phyloP scores from a whole-genome alignment of 1,284 basidiomycete genomes.

The Anthracocystis panici-leucophaei region DNA sequence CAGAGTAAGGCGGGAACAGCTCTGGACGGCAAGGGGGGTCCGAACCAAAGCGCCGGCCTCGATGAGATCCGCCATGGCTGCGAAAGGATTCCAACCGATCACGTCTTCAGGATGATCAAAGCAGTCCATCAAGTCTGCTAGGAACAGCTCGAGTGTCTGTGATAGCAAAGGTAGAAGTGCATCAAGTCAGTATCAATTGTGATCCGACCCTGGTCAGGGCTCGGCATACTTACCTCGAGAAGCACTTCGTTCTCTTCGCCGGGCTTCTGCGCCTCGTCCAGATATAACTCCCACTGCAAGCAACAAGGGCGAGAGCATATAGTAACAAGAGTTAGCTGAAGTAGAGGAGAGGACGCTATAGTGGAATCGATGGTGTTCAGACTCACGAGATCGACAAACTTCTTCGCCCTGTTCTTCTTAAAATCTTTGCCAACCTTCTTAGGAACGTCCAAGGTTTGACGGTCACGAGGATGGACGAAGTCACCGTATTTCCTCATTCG shows the following conservation, averaged over 20 bases:
- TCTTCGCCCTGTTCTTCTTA: not conserved
- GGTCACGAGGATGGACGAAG: slow-evolving; percentile 9
- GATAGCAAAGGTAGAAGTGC: not conserved
- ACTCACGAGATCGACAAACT: slow-evolving; percentile 28
- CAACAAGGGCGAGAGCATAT: not conserved
- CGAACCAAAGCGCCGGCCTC: slow-evolving; percentile 24
- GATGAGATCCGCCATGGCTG: slow-evolving; percentile 27
- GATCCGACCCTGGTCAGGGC: not conserved
- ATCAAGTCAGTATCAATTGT: not conserved
- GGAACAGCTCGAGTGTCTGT: slow-evolving; percentile 12
- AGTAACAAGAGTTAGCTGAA: not conserved
- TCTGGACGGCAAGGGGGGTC: slow-evolving; percentile 6
- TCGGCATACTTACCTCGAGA: slow-evolving; percentile 2
- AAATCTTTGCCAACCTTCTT: slow-evolving; percentile 21
- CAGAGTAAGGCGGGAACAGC: slow-evolving; percentile 28
- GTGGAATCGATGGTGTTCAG: rapidly evolving
- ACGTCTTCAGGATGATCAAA: slow-evolving; percentile 37
- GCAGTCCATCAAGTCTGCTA: slow-evolving; percentile 37
- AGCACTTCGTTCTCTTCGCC: not conserved
- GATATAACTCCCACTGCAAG: slow-evolving; percentile 6
- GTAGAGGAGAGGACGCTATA: not conserved
- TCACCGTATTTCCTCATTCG: slow-evolving; percentile 18
- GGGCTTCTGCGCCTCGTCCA: not conserved
- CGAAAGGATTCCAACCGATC: slow-evolving; percentile 23
- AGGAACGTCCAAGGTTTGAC: not conserved